Base-by-base conservation (phyloP, 2,329 filamentous ascomycete species). In the Ambrosiella xylebori region DNA sequence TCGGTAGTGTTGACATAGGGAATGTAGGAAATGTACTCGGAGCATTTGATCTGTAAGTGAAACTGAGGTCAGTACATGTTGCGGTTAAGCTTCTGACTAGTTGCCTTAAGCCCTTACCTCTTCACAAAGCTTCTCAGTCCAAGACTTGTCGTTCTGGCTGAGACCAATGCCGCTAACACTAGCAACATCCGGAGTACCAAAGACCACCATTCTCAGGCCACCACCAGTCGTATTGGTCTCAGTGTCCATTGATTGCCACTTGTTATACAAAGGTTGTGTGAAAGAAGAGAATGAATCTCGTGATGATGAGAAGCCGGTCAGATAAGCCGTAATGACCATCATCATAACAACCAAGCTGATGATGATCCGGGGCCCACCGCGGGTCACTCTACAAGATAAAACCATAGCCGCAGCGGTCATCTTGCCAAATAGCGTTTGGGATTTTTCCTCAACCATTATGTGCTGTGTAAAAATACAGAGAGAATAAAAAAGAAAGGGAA, bases 171-270 rank as follows among this genome's bases (percentile, higher is more conserved):
- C 54, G 35, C 60, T 55, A 58, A 68, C 63, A 39, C 64, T 61
- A 7, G 71, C 67, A 40, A 73, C 74, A 59, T 76, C 75, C 3
- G 70, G 69, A 2, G 69, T 69, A 8, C 76, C 76, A 63, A 79
- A 79, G 5, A 76, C 73, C 7, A 79, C 74, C 7, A 79, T 68
- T 57, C 76, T 71, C 60, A 78, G 59, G 1, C 72, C 68, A 6
- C 68, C 68, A 3, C 61, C 64, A n/a, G 61, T 36, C 7, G 60
- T 59, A 39, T 63, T 61, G n/a, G 61, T 56, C 8, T 65, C 68
- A 1, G 55, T 62, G 17, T 64, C 47, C 7, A 65, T 62, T 7
- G 61, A 61, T 45, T 63, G 63, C 51, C 68, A 68, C n/a, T 63
- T 59, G 27, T 57, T 62, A 41, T 59, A 59, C 40, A 63, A 39